Evolutionary conservation across 2,329 filamentous ascomycete species (phyloP).

Genomic region (Paracamarosporium sp.): DNA sequence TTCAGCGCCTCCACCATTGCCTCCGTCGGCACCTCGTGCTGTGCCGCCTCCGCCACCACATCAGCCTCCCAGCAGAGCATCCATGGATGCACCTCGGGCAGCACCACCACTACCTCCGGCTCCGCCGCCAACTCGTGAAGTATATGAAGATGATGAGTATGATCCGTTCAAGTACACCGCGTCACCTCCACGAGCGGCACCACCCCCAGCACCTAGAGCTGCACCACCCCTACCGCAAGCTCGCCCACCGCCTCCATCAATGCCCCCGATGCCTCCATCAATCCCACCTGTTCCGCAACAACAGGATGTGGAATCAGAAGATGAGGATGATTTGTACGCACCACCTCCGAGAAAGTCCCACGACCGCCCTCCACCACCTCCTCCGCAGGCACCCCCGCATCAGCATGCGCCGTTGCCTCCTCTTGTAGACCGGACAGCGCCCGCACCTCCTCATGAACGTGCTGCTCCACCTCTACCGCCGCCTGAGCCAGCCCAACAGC

Average conservation of each 20-base stretch:
- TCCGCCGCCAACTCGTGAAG: slow-evolving; percentile 67
- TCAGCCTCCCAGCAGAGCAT: slow-evolving; percentile 63
- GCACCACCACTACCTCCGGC: slow-evolving; percentile 71
- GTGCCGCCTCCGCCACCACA: slow-evolving; percentile 64
- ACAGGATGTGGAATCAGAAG: slow-evolving; percentile 38
- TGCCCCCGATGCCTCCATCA: slow-evolving; percentile 45
- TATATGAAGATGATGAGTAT: slow-evolving; percentile 67
- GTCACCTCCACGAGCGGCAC: slow-evolving; percentile 44
- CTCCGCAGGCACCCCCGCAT: slow-evolving; percentile 44
- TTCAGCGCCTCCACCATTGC: slow-evolving; percentile 41
- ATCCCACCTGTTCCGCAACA: slow-evolving; percentile 34
- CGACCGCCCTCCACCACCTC: slow-evolving; percentile 43
- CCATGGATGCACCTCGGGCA: slow-evolving; percentile 73
- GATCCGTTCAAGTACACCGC: slow-evolving; percentile 67
- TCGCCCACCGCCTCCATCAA: slow-evolving; percentile 41
- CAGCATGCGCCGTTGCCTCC: slow-evolving; percentile 44
- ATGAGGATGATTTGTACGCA: slow-evolving; percentile 48
- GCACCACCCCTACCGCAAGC: slow-evolving; percentile 37
- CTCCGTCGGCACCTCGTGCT: slow-evolving; percentile 48
- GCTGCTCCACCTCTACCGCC: slow-evolving; percentile 49
- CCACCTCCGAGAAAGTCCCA: slow-evolving; percentile 45
- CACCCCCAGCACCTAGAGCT: slow-evolving; percentile 35
- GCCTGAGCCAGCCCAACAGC: slow-evolving; percentile 50
- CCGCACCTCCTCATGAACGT: slow-evolving; percentile 48
- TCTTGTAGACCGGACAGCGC: slow-evolving; percentile 36